These are phyloP conservation scores for Dendrostoma leiphaemia DNA, from an alignment of 2,329 filamentous ascomycete species.

Conservation along the genomic window DNA sequence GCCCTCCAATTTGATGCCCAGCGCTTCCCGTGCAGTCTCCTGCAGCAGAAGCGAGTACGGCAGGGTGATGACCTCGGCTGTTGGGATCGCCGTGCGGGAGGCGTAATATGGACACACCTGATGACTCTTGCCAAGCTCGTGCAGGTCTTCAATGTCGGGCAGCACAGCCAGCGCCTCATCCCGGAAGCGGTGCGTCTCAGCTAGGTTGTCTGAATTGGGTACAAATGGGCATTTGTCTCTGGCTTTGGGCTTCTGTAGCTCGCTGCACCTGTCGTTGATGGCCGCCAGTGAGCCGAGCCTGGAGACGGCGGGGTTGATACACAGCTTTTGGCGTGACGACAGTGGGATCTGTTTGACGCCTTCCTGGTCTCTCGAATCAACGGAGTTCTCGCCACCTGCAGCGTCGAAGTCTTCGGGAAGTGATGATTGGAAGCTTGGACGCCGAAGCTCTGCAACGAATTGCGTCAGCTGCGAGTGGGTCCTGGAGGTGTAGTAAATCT, in stretches of 20 bases:
- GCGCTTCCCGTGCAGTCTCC: conserved; percentile 79
- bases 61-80: conserved; percentile 85
- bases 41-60: conserved; percentile 91
- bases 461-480: conserved; percentile 91
- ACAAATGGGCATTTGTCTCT: conserved; percentile 72
- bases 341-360: conserved; percentile 77
- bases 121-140: conserved; percentile 71
- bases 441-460: conserved; percentile 78
- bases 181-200: conserved; percentile 74
- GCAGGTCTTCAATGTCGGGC: conserved; percentile 91
- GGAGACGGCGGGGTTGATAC: conserved; percentile 82
- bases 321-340: conserved; percentile 82
- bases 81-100: conserved; percentile 77
- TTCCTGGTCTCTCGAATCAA: conserved; percentile 40
- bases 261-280: conserved; percentile 91
- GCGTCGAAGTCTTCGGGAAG: conserved; percentile 45
- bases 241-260: conserved; percentile 75
- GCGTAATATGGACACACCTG: conserved; percentile 94
- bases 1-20: conserved; percentile 80
- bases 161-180: conserved; percentile 82
- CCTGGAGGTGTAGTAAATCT: conserved; percentile 87
- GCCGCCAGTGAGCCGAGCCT: conserved; percentile 69
- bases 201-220: conserved; percentile 73
- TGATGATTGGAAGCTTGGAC: conserved; percentile 74
- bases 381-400: not conserved